Evolutionary conservation across 495 filamentous ascomycete species (phyloP).

Genomic region (Parmelia sp.): DNA sequence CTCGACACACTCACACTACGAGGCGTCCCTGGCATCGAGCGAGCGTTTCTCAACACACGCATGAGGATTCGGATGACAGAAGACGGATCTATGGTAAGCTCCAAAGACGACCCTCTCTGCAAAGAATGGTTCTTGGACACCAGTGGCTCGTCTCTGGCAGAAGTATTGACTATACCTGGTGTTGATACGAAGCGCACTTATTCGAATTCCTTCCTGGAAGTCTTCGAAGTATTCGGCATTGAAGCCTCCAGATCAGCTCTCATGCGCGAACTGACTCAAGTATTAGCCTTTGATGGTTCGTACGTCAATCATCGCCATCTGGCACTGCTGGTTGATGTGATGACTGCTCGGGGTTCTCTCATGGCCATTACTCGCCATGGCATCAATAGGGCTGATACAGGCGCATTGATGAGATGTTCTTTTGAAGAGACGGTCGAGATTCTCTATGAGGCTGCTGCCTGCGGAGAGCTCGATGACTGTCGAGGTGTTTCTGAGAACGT

Average conservation of each 20-base stretch:
- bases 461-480: slow-evolving; percentile 94
- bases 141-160: slow-evolving; percentile 72
- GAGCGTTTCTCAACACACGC: slow-evolving; percentile 87
- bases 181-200: slow-evolving; percentile 86
- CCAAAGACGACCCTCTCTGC: slow-evolving; percentile 64
- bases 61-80: slow-evolving; percentile 52
- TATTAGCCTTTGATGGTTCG: slow-evolving; percentile 94
- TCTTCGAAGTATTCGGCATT: slow-evolving; percentile 90
- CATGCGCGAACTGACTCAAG: slow-evolving; percentile 78
- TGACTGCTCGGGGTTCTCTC: slow-evolving; percentile 88
- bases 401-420: slow-evolving; percentile 97
- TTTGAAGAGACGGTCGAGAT: slow-evolving; percentile 99
- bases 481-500: slow-evolving; percentile 97
- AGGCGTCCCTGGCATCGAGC: slow-evolving; percentile 78
- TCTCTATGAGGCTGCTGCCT: slow-evolving; percentile 85
- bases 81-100: slow-evolving; percentile 62
- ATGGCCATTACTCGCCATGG: slow-evolving; percentile 96
- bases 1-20: slow-evolving; percentile 84
- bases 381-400: slow-evolving; percentile 96
- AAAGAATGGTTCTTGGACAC: slow-evolving; percentile 95
- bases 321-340: slow-evolving; percentile 93
- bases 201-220: slow-evolving; percentile 91
- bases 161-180: slow-evolving; percentile 77
- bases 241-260: slow-evolving; percentile 84
- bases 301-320: slow-evolving; percentile 99